Percentiles rank a stretch among this genome's conserved stretches.
phyloP scores from a whole-genome alignment of 2,329 filamentous ascomycete species.

The Gaeumannomyces sp. region DNA sequence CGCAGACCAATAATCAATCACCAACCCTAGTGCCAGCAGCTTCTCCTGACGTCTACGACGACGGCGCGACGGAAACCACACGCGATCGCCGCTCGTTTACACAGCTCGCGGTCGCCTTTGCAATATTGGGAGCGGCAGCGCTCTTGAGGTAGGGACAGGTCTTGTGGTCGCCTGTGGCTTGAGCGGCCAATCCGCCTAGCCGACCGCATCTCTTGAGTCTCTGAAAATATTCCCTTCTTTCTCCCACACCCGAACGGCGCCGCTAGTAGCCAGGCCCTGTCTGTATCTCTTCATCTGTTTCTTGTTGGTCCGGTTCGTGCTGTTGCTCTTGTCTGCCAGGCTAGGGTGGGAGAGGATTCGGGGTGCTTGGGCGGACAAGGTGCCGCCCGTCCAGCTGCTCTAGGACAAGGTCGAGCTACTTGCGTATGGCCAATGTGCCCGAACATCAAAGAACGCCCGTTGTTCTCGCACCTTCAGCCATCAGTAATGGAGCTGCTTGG shows the following conservation, averaged over 20 bases:
- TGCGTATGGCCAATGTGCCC: neutral
- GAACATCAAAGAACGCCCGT: neutral
- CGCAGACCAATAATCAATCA: neutral
- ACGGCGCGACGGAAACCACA: neutral
- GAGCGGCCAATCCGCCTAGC: neutral
- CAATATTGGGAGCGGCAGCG: neutral
- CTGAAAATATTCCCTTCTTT: neutral
- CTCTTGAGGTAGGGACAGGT: neutral
- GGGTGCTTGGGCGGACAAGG: no score
- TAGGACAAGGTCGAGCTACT: neutral
- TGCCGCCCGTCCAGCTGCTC: no score
- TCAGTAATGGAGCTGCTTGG: neutral
- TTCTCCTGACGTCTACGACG: neutral
- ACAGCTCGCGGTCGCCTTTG: neutral
- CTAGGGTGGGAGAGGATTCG: neutral
- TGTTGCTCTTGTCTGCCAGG: neutral
- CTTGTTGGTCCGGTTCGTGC: neutral
- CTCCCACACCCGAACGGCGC: no score
- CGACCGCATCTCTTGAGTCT: neutral
- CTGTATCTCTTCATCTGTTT: neutral
- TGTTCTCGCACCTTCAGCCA: neutral
- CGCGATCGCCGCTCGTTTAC: neutral
- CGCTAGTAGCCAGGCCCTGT: neutral
- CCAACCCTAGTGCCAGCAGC: neutral
- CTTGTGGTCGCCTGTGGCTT: neutral